A percentile compares a stretch with the other conserved stretches of the same genome.
Evolutionary conservation across 2,329 filamentous ascomycete genomes (phyloP).

Genomic region (Aspergillus japonicus): DNA sequence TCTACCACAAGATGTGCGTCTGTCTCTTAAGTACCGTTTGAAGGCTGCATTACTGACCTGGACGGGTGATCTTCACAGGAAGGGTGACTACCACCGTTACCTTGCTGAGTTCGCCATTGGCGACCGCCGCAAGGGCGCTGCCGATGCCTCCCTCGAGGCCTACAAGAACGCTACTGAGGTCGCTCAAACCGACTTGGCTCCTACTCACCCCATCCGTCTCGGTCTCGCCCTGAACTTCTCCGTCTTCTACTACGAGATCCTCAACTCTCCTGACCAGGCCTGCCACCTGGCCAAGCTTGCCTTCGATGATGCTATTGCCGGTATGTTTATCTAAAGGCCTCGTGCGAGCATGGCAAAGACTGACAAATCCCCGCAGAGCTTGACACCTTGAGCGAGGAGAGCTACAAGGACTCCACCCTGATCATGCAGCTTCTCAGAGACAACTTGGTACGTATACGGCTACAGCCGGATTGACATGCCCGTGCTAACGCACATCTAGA

Average conservation of each 20-base stretch:
- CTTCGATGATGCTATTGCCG: constrained; percentile 93
- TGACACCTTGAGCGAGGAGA: constrained; percentile 95
- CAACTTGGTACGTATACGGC: constrained; percentile 69
- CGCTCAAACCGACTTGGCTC: constrained; percentile 81
- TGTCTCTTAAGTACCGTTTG: not conserved
- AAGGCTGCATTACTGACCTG: constrained; percentile 17
- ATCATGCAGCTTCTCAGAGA: constrained; percentile 99
- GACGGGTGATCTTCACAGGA: constrained; percentile 58
- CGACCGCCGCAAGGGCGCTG: constrained; percentile 91
- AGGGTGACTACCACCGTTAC: constrained; percentile 99
- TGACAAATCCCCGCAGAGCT: constrained; percentile 62
- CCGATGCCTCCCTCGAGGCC: constrained; percentile 91
- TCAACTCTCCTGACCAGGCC: constrained; percentile 96
- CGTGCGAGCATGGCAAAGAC: constrained; percentile 23
- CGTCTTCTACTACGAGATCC: constrained; percentile 99
- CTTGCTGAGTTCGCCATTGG: constrained; percentile 94
- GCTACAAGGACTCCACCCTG: constrained; percentile 98
- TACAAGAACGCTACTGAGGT: constrained; percentile 95
- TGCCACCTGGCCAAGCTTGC: constrained; percentile 97
- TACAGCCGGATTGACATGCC: not conserved
- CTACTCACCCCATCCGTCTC: constrained; percentile 89
- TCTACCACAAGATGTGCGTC: constrained; percentile 98
- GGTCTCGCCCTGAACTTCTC: constrained; percentile 94
- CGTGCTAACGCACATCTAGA: constrained; percentile 56
- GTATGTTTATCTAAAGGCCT: constrained; percentile 43